phyloP scores from a whole-genome alignment of 2,329 filamentous ascomycete species.

The Periconia sp. region DNA sequence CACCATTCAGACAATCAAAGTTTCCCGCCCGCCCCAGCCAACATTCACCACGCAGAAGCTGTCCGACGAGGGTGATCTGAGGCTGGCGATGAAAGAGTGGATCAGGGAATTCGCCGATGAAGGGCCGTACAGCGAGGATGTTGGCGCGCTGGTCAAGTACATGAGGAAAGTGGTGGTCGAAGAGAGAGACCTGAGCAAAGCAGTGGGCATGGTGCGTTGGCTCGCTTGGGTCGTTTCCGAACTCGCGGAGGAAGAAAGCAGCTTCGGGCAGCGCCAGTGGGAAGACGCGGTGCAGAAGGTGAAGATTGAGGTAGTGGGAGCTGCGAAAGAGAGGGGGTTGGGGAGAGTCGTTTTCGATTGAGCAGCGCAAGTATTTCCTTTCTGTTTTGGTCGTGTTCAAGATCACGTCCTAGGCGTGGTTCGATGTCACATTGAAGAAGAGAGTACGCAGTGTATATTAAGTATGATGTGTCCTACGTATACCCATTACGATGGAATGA shows the following conservation, averaged over 20 bases:
- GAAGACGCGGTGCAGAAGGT: conserved; percentile 46
- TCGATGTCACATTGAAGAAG: not conserved
- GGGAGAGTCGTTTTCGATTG: conserved; percentile 46
- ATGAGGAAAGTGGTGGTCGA: conserved; percentile 73
- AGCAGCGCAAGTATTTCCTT: no score
- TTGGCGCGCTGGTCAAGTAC: conserved; percentile 75
- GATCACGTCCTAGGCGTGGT: no score
- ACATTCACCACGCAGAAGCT: conserved; percentile 68
- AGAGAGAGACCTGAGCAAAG: conserved; percentile 81
- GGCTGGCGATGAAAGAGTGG: conserved; percentile 79
- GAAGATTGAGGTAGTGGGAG: conserved; percentile 49
- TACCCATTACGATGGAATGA: conserved; percentile 1
- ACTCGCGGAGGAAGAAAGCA: conserved; percentile 20
- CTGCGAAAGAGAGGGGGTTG: conserved; percentile 52
- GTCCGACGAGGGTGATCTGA: conserved; percentile 66
- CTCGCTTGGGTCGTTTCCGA: conserved; percentile 49
- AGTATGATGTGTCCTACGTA: conserved; percentile 11
- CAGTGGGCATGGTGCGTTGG: conserved; percentile 73
- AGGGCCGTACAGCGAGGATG: conserved; percentile 80
- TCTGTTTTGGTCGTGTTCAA: no score
- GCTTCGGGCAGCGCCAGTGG: conserved; percentile 37
- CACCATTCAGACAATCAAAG: conserved; percentile 39
- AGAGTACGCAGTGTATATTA: conserved; percentile 6
- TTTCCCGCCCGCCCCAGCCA: conserved; percentile 59
- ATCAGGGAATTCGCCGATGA: conserved; percentile 71